Evolutionary conservation across 352 stramenopile species (phyloP), one percentile per base, ranked within the genome.

Genomic region (Aphanomyces cochlioides): DNA sequence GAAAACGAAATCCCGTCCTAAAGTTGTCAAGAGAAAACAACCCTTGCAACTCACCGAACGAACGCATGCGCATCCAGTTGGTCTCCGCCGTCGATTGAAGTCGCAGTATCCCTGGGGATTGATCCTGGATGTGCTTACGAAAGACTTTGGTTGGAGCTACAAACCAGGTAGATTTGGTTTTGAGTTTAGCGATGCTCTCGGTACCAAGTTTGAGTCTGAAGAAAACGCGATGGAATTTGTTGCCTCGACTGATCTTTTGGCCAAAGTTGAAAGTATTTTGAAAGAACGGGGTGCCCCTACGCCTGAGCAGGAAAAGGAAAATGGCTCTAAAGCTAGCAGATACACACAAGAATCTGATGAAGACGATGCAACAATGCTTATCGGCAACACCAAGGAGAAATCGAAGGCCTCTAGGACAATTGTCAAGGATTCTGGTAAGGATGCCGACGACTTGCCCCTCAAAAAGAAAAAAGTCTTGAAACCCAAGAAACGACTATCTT

Each of bases 401-500:
- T 34, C 28, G 12, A 60, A 17, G 37, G 10, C 10, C 10, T 60
- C 54, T n/a, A 0, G 28, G 28, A 28, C 28, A 28, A 28, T 28
- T 28, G 28, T 28, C 28, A 28, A 28, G 28, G 28, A 28, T 28
- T 28, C 28, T 28, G 28, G 28, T 28, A 28, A 56, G n/a, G 37
- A 61, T 38, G 13, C 13, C 45, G 45, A 53, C 45, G 45, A 53
- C 45, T 53, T 53, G 45, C 13, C n/a, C 45, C 1, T 53, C 45
- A 53, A 53, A 19, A 58, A 66, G 17, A 19, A 38, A 15, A 69
- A 69, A 21, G 15, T 8, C 3, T n/a, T 60, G 38, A 60, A 70
- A 50, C 47, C 64, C 19, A 60, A 70, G 40, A 54, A 70, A 28
- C 64, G 64, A 5, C 54, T 70, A 8, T 70, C 64, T 37, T 70